phyloP scores from a whole-genome alignment of 164 flowering plant genomes.

The Vitis amurensis region DNA sequence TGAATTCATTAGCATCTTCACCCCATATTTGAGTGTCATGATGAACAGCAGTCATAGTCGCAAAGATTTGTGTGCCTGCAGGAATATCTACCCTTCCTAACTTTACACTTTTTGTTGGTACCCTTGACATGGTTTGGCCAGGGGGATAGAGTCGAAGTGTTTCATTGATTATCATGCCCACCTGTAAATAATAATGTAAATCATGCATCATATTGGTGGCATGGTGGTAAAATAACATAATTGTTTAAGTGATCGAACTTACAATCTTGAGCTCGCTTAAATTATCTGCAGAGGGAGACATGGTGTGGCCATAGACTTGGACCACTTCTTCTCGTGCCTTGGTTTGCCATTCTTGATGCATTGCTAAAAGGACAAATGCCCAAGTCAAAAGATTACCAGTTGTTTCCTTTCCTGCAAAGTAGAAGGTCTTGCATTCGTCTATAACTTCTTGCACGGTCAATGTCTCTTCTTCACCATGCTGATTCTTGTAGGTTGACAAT shows the following conservation, averaged over 20 bases:
- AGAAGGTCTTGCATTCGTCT: constrained; percentile 78
- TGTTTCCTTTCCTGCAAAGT: constrained; percentile 78
- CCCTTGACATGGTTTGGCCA: constrained; percentile 39
- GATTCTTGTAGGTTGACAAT: constrained; percentile 38
- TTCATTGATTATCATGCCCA: constrained; percentile 60
- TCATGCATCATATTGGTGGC: too few species aligned
- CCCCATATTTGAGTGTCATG: constrained; percentile 51
- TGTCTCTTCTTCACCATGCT: constrained; percentile 36
- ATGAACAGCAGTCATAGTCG: constrained; percentile 47
- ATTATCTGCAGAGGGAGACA: constrained; percentile 41
- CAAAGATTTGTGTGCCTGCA: constrained; percentile 42
- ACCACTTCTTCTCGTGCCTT: constrained; percentile 62
- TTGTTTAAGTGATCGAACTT: constrained; percentile 17
- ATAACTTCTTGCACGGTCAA: constrained; percentile 52
- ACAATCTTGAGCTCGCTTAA: constrained; percentile 44
- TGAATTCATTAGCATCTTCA: constrained; percentile 36
- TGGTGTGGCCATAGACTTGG: constrained; percentile 21
- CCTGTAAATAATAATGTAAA: constrained; percentile 24
- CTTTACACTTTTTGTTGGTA: constrained; percentile 35
- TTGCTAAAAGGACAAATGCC: constrained; percentile 53
- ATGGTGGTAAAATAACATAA: too few species aligned
- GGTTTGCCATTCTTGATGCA: constrained; percentile 71
- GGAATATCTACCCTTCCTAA: constrained; percentile 59
- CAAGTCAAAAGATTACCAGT: constrained; percentile 65
- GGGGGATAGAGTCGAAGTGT: constrained; percentile 76